Percentiles rank a stretch among this genome's conserved stretches.
phyloP scores from a whole-genome alignment of 768 basidiomycete genomes.

The Pluteus cervinus region DNA sequence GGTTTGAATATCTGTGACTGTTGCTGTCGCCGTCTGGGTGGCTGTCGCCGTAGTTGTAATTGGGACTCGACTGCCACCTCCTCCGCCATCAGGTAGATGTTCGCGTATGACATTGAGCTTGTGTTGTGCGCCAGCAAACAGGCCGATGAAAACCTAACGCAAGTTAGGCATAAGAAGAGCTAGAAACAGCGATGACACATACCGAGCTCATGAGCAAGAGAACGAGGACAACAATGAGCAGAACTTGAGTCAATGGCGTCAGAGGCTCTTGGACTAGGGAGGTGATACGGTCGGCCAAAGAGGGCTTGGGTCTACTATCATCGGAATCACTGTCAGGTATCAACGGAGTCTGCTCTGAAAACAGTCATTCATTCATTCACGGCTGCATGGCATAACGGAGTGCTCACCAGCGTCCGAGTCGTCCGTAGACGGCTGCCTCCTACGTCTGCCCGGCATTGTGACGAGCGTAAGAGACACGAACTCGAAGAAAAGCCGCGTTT shows the following conservation, averaged over 20 bases:
- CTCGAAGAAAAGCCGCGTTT: too few species aligned
- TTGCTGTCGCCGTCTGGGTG: constrained; percentile 30
- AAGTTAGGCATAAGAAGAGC: background rate
- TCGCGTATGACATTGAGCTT: constrained; percentile 53
- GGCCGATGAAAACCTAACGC: constrained; percentile 73
- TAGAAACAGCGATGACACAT: constrained; percentile 11
- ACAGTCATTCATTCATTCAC: too few species aligned
- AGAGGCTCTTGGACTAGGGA: constrained; percentile 69
- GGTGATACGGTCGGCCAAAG: constrained; percentile 43
- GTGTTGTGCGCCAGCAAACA: constrained; percentile 87
- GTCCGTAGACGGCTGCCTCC: too few species aligned
- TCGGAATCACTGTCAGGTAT: constrained; percentile 44
- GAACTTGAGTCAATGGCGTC: constrained; percentile 76
- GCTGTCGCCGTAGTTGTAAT: constrained; percentile 30
- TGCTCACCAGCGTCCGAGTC: too few species aligned
- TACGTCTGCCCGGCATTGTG: too few species aligned
- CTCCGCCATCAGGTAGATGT: constrained; percentile 21
- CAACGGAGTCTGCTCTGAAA: constrained; percentile 59
- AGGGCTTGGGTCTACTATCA: constrained; percentile 18
- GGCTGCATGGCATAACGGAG: too few species aligned
- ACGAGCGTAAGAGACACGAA: too few species aligned
- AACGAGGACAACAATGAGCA: constrained; percentile 68
- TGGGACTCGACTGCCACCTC: constrained; percentile 4
- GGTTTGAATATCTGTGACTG: constrained; percentile 27
- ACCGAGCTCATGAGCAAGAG: constrained; percentile 75